A percentile compares a stretch with the other conserved stretches of the same genome.
Evolutionary conservation across 345 rosid species (phyloP).

Genomic region (Pelargonium nanum): DNA sequence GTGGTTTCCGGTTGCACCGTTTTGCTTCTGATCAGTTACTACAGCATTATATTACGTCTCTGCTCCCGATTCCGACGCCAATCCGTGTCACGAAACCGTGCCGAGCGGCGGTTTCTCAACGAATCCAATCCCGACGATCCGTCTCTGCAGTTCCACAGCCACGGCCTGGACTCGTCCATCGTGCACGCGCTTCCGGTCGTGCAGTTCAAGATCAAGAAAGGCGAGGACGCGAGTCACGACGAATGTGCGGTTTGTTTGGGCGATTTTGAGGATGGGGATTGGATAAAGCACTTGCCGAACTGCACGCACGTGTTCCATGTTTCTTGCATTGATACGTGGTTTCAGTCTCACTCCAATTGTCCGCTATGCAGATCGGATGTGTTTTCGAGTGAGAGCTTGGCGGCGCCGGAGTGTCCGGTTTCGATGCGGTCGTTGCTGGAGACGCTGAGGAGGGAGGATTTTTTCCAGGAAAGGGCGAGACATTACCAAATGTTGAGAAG

Average conservation of each 20-base stretch:
- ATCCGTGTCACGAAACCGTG: conserved; percentile 8
- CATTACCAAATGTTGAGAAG: conserved; percentile 6
- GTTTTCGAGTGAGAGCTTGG: conserved; percentile 5
- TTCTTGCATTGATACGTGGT: conserved; percentile 32
- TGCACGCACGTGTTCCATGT: conserved; percentile 29
- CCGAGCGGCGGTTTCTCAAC: conserved; percentile 7
- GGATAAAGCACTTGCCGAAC: conserved; percentile 21
- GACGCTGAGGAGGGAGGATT: conserved; percentile 19
- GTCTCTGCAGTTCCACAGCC: conserved; percentile 14
- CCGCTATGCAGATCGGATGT: conserved; percentile 27
- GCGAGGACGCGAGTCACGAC: background rate
- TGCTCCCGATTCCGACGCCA: background rate
- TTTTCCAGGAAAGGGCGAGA: conserved; percentile 12
- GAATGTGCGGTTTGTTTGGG: conserved; percentile 38
- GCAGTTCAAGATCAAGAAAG: conserved; percentile 15
- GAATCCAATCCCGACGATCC: conserved; percentile 9
- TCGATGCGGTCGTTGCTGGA: conserved; percentile 9
- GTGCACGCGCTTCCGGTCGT: conserved; percentile 18
- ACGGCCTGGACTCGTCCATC: conserved; percentile 21
- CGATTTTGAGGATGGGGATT: conserved; percentile 32
- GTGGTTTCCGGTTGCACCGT: conserved; percentile 6
- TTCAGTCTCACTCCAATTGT: conserved; percentile 27
- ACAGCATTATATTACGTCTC: conserved; percentile 11
- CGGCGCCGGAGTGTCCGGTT: conserved; percentile 3
- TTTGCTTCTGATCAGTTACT: conserved; percentile 15